Percentiles rank a stretch among this genome's conserved stretches.
Conservation (phyloP, 768 basidiomycete species). For the Cyathus striatus region DNA sequence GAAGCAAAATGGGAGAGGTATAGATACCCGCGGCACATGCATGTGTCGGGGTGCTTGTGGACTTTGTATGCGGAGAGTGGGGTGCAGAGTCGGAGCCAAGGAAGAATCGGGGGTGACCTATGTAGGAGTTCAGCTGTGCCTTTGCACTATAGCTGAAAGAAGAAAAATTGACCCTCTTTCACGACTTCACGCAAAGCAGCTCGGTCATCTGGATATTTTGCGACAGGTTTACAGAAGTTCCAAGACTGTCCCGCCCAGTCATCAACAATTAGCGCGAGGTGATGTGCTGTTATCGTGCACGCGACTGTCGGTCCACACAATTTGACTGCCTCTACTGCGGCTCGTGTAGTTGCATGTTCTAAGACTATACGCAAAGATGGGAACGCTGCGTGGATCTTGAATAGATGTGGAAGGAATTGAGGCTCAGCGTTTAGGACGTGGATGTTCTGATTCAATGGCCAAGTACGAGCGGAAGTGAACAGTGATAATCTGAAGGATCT, state of each 20-base stretch:
- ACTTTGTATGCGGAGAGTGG: constrained; percentile 68
- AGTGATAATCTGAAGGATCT: constrained; percentile 1
- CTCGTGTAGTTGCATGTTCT: constrained; percentile 93
- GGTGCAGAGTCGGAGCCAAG: constrained; percentile 96
- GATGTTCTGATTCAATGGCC: no score
- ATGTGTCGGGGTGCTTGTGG: constrained; percentile 61
- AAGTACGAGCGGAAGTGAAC: no score
- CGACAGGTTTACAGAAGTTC: constrained; percentile 97
- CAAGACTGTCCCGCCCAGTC: constrained; percentile 95
- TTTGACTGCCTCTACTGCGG: constrained; percentile 85
- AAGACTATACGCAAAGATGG: constrained; percentile 91
- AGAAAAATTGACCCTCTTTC: constrained; percentile 49
- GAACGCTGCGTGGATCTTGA: constrained; percentile 75
- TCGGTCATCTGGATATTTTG: constrained; percentile 92
- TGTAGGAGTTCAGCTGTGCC: not conserved
- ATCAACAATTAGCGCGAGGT: constrained; percentile 90
- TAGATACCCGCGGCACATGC: constrained; percentile 95
- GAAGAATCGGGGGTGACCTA: constrained; percentile 93
- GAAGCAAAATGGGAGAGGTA: constrained; percentile 88
- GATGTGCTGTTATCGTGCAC: constrained; percentile 97
- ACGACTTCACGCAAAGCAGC: constrained; percentile 76
- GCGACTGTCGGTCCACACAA: constrained; percentile 76
- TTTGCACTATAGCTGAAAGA: constrained; percentile 1
- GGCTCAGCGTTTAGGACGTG: constrained; percentile 93
- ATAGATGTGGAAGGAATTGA: constrained; percentile 83